Evolutionary conservation across 2,329 filamentous ascomycete species (phyloP).

Genomic region (Neonectria sp.): DNA sequence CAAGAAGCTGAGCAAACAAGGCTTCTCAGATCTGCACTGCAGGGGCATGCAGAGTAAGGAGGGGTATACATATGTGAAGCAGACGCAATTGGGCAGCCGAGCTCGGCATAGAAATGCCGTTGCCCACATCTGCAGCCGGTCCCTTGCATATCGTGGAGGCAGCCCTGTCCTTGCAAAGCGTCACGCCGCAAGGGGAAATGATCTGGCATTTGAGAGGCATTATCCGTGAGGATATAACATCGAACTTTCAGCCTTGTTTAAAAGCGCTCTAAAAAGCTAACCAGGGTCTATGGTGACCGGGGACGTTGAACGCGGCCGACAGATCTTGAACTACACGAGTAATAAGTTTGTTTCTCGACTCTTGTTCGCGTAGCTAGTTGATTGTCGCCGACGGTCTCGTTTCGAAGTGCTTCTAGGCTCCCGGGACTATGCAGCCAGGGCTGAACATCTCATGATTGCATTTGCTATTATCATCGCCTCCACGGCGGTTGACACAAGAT

Average conservation of each 20-base stretch:
- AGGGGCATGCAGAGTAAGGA: neutral
- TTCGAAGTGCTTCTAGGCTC: too few species aligned
- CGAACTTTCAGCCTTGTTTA: neutral
- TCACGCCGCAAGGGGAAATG: neutral
- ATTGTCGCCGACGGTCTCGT: too few species aligned
- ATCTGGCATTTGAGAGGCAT: neutral
- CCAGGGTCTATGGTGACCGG: too few species aligned
- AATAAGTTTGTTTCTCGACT: too few species aligned
- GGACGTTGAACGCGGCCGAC: too few species aligned
- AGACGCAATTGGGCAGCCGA: neutral
- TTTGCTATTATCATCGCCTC: too few species aligned
- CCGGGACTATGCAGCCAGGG: too few species aligned
- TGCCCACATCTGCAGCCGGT: neutral
- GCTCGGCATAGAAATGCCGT: neutral
- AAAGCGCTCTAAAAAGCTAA: too few species aligned
- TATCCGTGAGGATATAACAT: neutral
- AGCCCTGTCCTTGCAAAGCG: neutral
- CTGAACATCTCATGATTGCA: too few species aligned
- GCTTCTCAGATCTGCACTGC: conserved; percentile 7
- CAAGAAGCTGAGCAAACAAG: conserved; percentile 3
- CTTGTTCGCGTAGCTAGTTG: too few species aligned
- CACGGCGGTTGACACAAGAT: neutral
- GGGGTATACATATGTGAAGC: conserved; percentile 16
- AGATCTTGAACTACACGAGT: too few species aligned
- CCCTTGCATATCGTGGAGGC: neutral